Conservation (phyloP, 2,329 filamentous ascomycete genomes). For the Dactylonectria macrodidyma region DNA sequence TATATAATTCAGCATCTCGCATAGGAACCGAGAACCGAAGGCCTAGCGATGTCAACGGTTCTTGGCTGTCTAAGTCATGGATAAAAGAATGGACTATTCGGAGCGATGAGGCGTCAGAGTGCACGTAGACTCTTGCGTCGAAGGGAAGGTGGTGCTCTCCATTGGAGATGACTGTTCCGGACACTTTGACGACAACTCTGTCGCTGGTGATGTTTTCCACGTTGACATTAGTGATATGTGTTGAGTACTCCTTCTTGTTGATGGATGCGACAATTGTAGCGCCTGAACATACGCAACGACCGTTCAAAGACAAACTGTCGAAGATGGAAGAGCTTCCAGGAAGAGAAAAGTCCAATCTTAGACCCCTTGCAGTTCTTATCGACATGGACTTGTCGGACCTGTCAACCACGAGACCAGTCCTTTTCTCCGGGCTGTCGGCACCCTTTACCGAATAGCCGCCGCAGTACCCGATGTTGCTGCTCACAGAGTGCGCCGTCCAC, state of each 20-base stretch:
- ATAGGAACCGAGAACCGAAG: slow-evolving; percentile 70
- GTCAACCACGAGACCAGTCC: background rate
- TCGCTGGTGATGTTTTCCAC: slow-evolving; percentile 32
- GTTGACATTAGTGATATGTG: slow-evolving; percentile 4
- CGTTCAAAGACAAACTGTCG: slow-evolving; percentile 18
- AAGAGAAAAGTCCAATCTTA: slow-evolving; percentile 17
- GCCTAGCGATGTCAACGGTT: slow-evolving; percentile 68
- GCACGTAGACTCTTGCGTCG: slow-evolving; percentile 64
- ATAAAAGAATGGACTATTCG: slow-evolving; percentile 68
- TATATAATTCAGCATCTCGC: slow-evolving; percentile 64
- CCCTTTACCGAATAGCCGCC: slow-evolving; percentile 58
- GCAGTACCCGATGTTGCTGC: slow-evolving; percentile 55
- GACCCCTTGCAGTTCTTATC: slow-evolving; percentile 21
- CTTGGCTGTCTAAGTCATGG: slow-evolving; percentile 63
- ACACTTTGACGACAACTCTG: slow-evolving; percentile 35
- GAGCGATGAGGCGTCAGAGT: slow-evolving; percentile 68
- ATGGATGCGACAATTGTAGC: slow-evolving; percentile 37
- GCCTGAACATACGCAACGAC: slow-evolving; percentile 15
- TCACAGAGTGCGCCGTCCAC: slow-evolving; percentile 71
- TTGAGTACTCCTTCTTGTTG: slow-evolving; percentile 30
- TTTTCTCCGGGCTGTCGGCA: background rate
- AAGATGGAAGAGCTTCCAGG: slow-evolving; percentile 19
- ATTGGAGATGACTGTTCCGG: slow-evolving; percentile 14
- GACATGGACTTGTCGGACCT: background rate
- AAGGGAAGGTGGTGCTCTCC: slow-evolving; percentile 33